These are phyloP conservation scores for Lindgomyces ingoldianus DNA, from an alignment of 495 filamentous ascomycete species.

Conservation along the genomic window DNA sequence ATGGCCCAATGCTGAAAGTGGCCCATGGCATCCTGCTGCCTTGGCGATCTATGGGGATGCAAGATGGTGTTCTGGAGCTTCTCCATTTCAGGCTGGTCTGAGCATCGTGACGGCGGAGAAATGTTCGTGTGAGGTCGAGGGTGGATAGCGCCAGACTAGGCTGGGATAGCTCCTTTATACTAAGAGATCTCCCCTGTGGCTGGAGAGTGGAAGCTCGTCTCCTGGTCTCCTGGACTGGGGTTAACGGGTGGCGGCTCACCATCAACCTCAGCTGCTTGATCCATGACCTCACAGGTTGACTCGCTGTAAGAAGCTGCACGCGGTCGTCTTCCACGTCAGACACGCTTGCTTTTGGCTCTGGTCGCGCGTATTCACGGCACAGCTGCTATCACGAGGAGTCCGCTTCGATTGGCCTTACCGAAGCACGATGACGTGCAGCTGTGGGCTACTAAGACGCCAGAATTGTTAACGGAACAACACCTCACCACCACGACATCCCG, in stretches of 20 bases:
- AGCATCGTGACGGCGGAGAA: not conserved
- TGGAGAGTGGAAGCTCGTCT: too few relatives aligned
- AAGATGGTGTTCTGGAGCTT: slow-evolving; percentile 34
- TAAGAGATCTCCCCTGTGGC: not conserved
- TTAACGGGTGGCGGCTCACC: too few relatives aligned
- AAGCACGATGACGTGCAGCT: slow-evolving; percentile 2
- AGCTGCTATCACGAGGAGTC: too few relatives aligned
- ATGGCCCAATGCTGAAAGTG: slow-evolving; percentile 39
- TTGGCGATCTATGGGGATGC: slow-evolving; percentile 18
- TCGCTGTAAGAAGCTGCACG: not conserved
- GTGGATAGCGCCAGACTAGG: not conserved
- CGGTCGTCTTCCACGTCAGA: not conserved
- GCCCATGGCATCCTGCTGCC: not conserved
- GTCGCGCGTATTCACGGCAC: too few relatives aligned
- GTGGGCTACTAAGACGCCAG: not conserved
- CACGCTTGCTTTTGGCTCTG: slow-evolving; percentile 7
- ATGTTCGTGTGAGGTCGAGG: not conserved
- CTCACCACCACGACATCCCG: too few relatives aligned
- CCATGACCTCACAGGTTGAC: not conserved
- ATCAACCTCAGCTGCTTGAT: too few relatives aligned
- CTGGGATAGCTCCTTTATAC: slow-evolving; percentile 1
- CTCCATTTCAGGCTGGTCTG: slow-evolving; percentile 27
- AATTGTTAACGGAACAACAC: too few relatives aligned
- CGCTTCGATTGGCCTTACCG: too few relatives aligned
- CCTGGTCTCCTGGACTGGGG: too few relatives aligned